Evolutionary conservation across 1,284 basidiomycete species (phyloP).

Genomic region (Marasmius oreades): DNA sequence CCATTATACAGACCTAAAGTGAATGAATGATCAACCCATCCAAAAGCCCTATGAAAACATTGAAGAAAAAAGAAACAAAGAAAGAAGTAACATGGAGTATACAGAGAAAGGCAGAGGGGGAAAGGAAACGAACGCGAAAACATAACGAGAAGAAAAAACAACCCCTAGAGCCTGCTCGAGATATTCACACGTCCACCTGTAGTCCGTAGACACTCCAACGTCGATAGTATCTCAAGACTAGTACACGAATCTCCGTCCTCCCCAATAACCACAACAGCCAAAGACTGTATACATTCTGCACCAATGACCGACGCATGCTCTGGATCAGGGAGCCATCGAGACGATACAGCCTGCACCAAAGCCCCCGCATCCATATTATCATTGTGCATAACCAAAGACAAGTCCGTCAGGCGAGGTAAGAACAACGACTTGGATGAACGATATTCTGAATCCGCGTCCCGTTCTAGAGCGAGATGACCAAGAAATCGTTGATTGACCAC

Average conservation of each 20-base stretch:
- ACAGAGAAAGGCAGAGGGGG: too few species aligned
- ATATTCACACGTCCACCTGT: neutral
- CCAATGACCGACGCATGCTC: neutral
- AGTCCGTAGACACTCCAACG: neutral
- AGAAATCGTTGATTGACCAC: neutral
- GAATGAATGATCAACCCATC: too few species aligned
- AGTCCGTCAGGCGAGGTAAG: neutral
- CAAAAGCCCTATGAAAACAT: too few species aligned
- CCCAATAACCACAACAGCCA: neutral
- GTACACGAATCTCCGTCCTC: neutral
- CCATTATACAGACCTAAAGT: too few species aligned
- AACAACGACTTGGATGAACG: neutral
- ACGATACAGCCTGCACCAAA: constrained; percentile 1
- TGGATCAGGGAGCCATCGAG: constrained; percentile 4
- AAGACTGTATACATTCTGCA: constrained; percentile 2
- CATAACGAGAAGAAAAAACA: too few species aligned
- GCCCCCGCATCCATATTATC: neutral
- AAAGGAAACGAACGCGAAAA: too few species aligned
- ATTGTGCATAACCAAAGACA: neutral
- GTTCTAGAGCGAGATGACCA: neutral
- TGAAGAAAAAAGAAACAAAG: too few species aligned
- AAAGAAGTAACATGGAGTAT: too few species aligned
- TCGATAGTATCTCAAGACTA: neutral
- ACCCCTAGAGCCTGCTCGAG: too few species aligned
- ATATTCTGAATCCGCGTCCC: neutral